phyloP scores from a whole-genome alignment of 2,329 filamentous ascomycete species.

The Coniella vitis region DNA sequence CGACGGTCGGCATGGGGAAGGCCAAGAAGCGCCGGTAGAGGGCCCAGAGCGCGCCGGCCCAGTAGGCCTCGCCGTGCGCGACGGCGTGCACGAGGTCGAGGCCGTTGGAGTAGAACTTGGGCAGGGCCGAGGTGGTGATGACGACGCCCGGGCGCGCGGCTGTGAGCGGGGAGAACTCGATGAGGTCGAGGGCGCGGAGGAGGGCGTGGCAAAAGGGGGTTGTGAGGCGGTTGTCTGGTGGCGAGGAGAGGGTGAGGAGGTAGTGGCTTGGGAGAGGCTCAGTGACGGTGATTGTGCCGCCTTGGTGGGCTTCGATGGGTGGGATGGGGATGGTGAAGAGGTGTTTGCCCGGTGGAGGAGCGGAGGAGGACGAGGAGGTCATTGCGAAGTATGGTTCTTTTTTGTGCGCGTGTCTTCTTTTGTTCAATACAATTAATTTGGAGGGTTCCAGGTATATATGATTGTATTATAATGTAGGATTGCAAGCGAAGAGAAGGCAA shows the following conservation, averaged over 20 bases:
- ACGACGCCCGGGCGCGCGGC: conserved; percentile 58
- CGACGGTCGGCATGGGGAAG: conserved; percentile 76
- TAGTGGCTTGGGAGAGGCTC: conserved; percentile 57
- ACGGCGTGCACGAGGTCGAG: conserved; percentile 67
- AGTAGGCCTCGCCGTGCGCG: conserved; percentile 50
- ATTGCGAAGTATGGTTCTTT: too few species aligned
- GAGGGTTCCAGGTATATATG: too few species aligned
- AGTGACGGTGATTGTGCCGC: conserved; percentile 57
- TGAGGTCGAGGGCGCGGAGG: conserved; percentile 64
- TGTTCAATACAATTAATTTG: too few species aligned
- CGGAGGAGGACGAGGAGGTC: conserved; percentile 18
- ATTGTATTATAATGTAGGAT: too few species aligned
- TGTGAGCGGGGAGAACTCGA: conserved; percentile 53
- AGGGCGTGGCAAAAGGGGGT: conserved; percentile 61
- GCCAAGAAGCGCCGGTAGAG: conserved; percentile 60
- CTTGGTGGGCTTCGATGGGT: conserved; percentile 35
- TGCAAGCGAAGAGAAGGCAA: too few species aligned
- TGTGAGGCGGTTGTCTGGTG: conserved; percentile 71
- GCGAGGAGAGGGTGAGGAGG: conserved; percentile 63
- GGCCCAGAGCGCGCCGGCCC: conserved; percentile 52
- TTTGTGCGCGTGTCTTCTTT: too few species aligned
- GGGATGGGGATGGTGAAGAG: conserved; percentile 56
- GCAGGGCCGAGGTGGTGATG: conserved; percentile 66
- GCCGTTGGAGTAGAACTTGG: conserved; percentile 79
- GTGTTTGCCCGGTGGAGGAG: conserved; percentile 18